These are phyloP conservation scores for Penicillium sp. DNA, from an alignment of 2,329 filamentous ascomycete genomes.

Conservation along the genomic window DNA sequence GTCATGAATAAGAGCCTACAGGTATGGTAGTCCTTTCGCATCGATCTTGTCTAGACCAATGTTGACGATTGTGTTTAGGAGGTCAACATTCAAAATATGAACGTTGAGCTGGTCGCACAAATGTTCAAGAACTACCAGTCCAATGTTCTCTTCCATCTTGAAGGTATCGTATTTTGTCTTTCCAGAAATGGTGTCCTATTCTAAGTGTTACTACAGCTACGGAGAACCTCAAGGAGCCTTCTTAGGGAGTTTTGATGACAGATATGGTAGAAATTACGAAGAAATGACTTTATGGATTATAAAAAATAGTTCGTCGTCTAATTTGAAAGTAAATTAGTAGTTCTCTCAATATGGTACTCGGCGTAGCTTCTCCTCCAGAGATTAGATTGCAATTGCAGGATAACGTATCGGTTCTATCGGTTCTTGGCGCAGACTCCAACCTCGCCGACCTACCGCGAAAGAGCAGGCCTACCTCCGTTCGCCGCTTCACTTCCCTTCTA, in stretches of 20 bases:
- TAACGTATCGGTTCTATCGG: slow-evolving; percentile 9
- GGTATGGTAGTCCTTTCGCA: slow-evolving; percentile 49
- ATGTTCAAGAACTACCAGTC: slow-evolving; percentile 99
- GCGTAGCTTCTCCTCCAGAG: background rate
- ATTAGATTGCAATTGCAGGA: background rate
- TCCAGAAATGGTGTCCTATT: background rate
- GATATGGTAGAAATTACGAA: slow-evolving; percentile 10
- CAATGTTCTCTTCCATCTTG: slow-evolving; percentile 94
- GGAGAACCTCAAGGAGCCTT: slow-evolving; percentile 78
- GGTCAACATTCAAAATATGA: slow-evolving; percentile 99
- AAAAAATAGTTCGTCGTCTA: no score
- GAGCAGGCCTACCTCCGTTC: background rate
- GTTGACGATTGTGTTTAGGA: slow-evolving; percentile 61
- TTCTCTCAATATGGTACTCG: background rate
- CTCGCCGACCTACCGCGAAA: slow-evolving; percentile 16
- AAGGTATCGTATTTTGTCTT: slow-evolving; percentile 66
- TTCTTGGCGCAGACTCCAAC: slow-evolving; percentile 19
- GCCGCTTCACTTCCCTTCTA: slow-evolving; percentile 4
- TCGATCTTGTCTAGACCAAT: background rate
- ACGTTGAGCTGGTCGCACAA: slow-evolving; percentile 93
- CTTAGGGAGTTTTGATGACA: slow-evolving; percentile 30
- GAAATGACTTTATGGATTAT: slow-evolving; percentile 11
- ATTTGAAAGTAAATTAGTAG: background rate
- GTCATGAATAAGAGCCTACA: slow-evolving; percentile 91
- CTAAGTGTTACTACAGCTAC: slow-evolving; percentile 62